Evolutionary conservation across 2,329 filamentous ascomycete species (phyloP).

Genomic region (Xylogone sp.): DNA sequence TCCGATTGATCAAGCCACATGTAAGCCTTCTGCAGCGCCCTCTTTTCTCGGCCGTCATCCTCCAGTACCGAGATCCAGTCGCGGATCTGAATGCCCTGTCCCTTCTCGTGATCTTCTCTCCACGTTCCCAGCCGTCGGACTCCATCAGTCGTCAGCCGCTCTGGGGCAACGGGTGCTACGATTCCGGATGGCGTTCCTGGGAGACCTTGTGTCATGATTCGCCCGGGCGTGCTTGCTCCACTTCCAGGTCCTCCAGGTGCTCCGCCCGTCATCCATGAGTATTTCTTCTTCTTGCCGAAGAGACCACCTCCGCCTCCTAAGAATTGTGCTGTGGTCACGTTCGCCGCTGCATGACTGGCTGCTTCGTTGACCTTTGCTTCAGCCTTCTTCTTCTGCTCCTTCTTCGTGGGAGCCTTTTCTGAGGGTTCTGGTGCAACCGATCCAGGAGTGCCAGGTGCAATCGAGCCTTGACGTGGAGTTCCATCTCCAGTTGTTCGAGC

Average conservation of each 20-base stretch:
- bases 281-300: slow-evolving; percentile 64
- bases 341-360: slow-evolving; percentile 76
- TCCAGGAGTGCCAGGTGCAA: slow-evolving; percentile 58
- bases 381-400: slow-evolving; percentile 76
- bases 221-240: slow-evolving; percentile 47
- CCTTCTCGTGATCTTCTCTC: slow-evolving; percentile 75
- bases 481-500: slow-evolving; percentile 54
- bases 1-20: slow-evolving; percentile 21
- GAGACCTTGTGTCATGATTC: slow-evolving; percentile 26
- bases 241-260: slow-evolving; percentile 44
- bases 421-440: slow-evolving; percentile 58
- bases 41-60: slow-evolving; percentile 66
- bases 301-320: slow-evolving; percentile 59
- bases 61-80: slow-evolving; percentile 81
- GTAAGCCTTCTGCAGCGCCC: slow-evolving; percentile 49
- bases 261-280: slow-evolving; percentile 67
- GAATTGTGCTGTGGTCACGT: slow-evolving; percentile 76
- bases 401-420: slow-evolving; percentile 77
- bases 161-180: slow-evolving; percentile 30
- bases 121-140: slow-evolving; percentile 67
- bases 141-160: slow-evolving; percentile 50
- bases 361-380: slow-evolving; percentile 72
- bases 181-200: slow-evolving; percentile 32
- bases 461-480: slow-evolving; percentile 43
- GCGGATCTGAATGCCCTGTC: slow-evolving; percentile 75